These are phyloP conservation scores for Nemania diffusa DNA, from an alignment of 2,329 filamentous ascomycete genomes.

Conservation along the genomic window DNA sequence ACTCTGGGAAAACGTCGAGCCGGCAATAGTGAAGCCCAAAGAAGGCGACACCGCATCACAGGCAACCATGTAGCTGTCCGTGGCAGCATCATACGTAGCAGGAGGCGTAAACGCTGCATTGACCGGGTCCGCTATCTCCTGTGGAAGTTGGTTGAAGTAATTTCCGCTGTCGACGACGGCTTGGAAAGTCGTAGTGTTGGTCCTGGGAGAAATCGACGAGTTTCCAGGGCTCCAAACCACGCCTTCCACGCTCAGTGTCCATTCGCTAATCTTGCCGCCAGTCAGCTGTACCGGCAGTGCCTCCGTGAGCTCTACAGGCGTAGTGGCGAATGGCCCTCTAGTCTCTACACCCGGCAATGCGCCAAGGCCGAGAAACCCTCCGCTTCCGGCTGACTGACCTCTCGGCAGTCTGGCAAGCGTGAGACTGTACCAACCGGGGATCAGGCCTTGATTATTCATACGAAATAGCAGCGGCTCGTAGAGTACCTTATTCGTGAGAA, in stretches of 20 bases:
- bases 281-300: conserved; percentile 10
- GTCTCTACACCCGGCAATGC: conserved; percentile 2
- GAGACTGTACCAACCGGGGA: conserved; percentile 13
- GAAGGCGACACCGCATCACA: conserved; percentile 13
- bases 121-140: conserved; percentile 1
- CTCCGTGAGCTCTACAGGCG: conserved; percentile 10
- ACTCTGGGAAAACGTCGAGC: conserved; percentile 4
- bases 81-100: background rate
- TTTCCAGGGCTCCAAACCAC: conserved; percentile 9
- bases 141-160: conserved; percentile 15
- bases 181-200: conserved; percentile 8
- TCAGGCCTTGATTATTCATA: conserved; percentile 15
- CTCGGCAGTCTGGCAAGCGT: conserved; percentile 12
- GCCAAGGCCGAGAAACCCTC: conserved; percentile 9
- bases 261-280: conserved; percentile 20
- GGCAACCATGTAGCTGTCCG: background rate
- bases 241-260: conserved; percentile 13
- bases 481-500: conserved; percentile 17
- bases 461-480: conserved; percentile 11
- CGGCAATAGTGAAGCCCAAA: conserved; percentile 9
- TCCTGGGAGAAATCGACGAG: background rate
- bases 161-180: conserved; percentile 18
- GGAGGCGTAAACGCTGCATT: conserved; percentile 14
- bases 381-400: background rate
- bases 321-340: conserved; percentile 8